Base-by-base conservation (phyloP, 2,329 filamentous ascomycete species). In the Lasiodiplodia gonubiensis region DNA sequence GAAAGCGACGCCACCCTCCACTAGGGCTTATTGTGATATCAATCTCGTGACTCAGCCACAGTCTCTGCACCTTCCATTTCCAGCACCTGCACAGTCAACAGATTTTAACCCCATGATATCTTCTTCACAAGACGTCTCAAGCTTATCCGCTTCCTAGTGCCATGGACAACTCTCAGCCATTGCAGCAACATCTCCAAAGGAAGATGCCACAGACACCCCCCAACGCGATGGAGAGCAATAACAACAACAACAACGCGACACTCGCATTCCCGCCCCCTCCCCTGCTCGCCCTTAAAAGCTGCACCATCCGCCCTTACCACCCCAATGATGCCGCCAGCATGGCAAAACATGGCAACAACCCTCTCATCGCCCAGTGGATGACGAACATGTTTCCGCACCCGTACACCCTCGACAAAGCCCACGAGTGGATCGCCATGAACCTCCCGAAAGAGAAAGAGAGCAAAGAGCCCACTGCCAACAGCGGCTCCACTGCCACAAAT, bases 331-430 rank as follows among this genome's bases (percentile, higher is more conserved):
- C 72, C 0, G 37, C 69, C 14, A 72, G 72, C 23, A 69, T 73
- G 67, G 52, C 73, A 8, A 69, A 63, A 39, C 67, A 75, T 64
- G 76, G 68, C 63, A 75, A 77, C 70, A 77, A 77, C 64, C 69
- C 71, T 3, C 72, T 70, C 4, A 71, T 82, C 25, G 72, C 75
- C 66, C 70, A 74, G 37, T 77, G 77, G 70, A 77, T 82, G 74
- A 72, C 75, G 33, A 72, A 78, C 66, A 69, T 72, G 37, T 82
- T 82, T 70, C 75, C 79, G 0, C 68, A 73, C 42, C 79, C 80
- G 7, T 81, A 82, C 70, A 80, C 78, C 4, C 68, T 77, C 51
- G 61, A 70, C 0, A 68, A 71, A 51, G 77, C 77, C 18, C 25
- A 71, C 11, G 67, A 4, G 7, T 82, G 80, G 80, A 79, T 82